phyloP scores from a whole-genome alignment of 495 filamentous ascomycete species.

The Penicillium steckii region DNA sequence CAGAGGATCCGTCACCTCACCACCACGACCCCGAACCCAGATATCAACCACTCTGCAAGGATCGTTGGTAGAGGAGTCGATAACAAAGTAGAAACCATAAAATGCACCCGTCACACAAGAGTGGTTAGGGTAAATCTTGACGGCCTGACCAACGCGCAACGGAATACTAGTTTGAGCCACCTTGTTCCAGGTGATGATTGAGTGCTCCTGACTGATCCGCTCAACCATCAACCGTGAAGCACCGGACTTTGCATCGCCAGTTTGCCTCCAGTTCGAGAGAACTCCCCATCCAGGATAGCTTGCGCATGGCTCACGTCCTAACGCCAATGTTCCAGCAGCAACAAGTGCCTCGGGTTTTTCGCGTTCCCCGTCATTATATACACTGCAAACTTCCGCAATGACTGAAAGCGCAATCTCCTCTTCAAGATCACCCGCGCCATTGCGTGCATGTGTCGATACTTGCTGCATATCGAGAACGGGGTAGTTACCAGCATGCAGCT shows the following conservation, averaged over 20 bases:
- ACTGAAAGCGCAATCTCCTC: conserved; percentile 66
- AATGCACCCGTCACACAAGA: conserved; percentile 75
- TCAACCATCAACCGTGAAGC: conserved; percentile 24
- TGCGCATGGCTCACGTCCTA: conserved; percentile 75
- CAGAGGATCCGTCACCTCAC: conserved; percentile 16
- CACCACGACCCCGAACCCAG: conserved; percentile 51
- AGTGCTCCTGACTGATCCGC: conserved; percentile 40
- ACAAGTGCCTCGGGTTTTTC: conserved; percentile 63
- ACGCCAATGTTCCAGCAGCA: conserved; percentile 65
- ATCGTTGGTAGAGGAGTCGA: conserved; percentile 61
- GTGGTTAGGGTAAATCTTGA: conserved; percentile 83
- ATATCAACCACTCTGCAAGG: conserved; percentile 63
- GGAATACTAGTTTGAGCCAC: conserved; percentile 17
- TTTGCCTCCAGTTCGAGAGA: conserved; percentile 57
- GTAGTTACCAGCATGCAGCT: conserved; percentile 73
- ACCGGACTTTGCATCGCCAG: not conserved
- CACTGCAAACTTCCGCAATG: conserved; percentile 67
- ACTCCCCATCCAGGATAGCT: conserved; percentile 72
- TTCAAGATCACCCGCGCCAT: conserved; percentile 35
- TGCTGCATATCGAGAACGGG: conserved; percentile 81
- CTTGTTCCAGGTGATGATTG: conserved; percentile 29
- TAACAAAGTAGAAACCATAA: conserved; percentile 72
- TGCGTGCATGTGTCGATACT: conserved; percentile 64
- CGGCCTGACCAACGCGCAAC: conserved; percentile 40
- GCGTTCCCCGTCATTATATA: conserved; percentile 58